These are phyloP conservation scores for Thalassiosira mediterranea DNA, from an alignment of 352 stramenopile species.

Conservation along the genomic window DNA sequence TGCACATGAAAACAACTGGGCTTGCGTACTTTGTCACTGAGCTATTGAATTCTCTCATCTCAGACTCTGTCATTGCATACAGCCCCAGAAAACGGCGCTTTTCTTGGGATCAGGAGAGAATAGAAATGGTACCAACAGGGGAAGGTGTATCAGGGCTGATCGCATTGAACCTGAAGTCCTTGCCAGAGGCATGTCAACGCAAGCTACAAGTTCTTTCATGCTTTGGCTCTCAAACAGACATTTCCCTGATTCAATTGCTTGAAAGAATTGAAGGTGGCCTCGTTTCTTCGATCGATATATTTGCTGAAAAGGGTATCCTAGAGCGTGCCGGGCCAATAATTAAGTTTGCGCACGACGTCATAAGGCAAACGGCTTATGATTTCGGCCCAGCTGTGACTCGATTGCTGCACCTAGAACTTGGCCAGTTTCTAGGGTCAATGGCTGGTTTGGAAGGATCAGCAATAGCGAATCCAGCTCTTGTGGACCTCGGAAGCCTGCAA, in stretches of 20 bases:
- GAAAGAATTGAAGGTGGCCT: slow-evolving; percentile 4
- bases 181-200: slow-evolving; percentile 1
- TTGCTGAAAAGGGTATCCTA: slow-evolving; percentile 17
- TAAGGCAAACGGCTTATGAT: slow-evolving; percentile 18
- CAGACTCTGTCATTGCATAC: slow-evolving; percentile 30
- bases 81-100: slow-evolving; percentile 28
- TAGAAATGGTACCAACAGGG: slow-evolving; percentile 15
- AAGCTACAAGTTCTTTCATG: slow-evolving; percentile 32
- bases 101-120: slow-evolving; percentile 24
- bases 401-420: slow-evolving; percentile 16
- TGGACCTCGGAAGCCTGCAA: slow-evolving; percentile 8
- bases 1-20: slow-evolving; percentile 52
- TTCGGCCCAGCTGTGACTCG: not conserved
- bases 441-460: not conserved
- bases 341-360: slow-evolving; percentile 29
- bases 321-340: slow-evolving; percentile 10
- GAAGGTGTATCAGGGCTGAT: slow-evolving; percentile 46
- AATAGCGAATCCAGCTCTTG: not conserved
- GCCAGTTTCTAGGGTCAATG: slow-evolving; percentile 4
- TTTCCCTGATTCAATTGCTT: slow-evolving; percentile 21
- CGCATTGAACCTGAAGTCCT: slow-evolving; percentile 23
- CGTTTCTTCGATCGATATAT: not conserved
- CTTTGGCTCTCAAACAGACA: slow-evolving; percentile 40
- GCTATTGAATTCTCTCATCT: slow-evolving; percentile 46
- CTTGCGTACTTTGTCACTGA: slow-evolving; percentile 45